phyloP scores from a whole-genome alignment of 1,284 basidiomycete genomes.

The Leccinum subrobustum region DNA sequence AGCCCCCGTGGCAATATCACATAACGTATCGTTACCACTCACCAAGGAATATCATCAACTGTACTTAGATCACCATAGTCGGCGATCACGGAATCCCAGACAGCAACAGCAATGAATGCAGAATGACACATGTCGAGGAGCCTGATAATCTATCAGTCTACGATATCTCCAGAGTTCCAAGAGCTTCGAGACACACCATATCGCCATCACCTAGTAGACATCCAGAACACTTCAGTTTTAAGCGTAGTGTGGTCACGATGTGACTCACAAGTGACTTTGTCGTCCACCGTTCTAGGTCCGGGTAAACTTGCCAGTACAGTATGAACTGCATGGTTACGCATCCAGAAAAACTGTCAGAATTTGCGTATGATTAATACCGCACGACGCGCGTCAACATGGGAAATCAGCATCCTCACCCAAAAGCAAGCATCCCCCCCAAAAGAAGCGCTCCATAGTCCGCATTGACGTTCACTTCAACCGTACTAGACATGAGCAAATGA shows the following conservation, averaged over 20 bases:
- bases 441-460: slow-evolving; percentile 21
- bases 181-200: slow-evolving; percentile 14
- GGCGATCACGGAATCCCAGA: slow-evolving; percentile 25
- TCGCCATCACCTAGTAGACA: slow-evolving; percentile 17
- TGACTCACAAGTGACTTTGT: slow-evolving; percentile 21
- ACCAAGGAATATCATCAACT: slow-evolving; percentile 26
- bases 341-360: slow-evolving; percentile 22
- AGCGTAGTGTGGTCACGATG: not conserved
- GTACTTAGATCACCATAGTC: slow-evolving; percentile 15
- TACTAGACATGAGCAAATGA: not conserved
- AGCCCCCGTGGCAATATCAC: not conserved
- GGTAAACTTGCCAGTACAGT: slow-evolving; percentile 23
- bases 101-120: slow-evolving; percentile 16
- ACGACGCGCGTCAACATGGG: not conserved
- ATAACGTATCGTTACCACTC: not conserved
- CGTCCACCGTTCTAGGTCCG: slow-evolving; percentile 13
- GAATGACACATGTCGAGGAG: slow-evolving; percentile 26
- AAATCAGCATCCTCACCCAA: slow-evolving; percentile 10
- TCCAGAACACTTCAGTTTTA: not conserved
- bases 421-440: slow-evolving; percentile 28
- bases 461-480: not conserved
- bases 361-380: not conserved
- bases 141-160: slow-evolving; percentile 8
- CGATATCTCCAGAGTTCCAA: not conserved
- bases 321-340: slow-evolving; percentile 28